Evolutionary conservation across 768 basidiomycete species (phyloP).

Genomic region (Hysterangium stoloniferum): DNA sequence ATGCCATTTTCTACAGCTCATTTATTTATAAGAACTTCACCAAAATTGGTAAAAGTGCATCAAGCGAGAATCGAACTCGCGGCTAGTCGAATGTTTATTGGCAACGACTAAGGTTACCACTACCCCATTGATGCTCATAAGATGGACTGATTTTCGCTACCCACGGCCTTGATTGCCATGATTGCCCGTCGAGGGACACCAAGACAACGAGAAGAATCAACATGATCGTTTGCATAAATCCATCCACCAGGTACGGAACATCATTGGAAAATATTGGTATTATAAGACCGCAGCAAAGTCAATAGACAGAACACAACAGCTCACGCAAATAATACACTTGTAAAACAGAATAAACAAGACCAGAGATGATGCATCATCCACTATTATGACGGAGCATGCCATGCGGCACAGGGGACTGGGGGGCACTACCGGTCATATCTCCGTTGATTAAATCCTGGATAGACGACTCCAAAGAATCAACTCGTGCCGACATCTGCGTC

Average conservation of each 20-base stretch:
- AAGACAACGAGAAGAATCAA: too few relatives aligned
- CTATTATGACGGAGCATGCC: background rate
- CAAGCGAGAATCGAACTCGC: slow-evolving; percentile 8
- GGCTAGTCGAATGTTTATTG: background rate
- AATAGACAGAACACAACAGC: too few relatives aligned
- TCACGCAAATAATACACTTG: too few relatives aligned
- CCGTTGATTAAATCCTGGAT: slow-evolving; percentile 90
- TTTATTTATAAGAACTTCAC: background rate
- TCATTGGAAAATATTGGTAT: too few relatives aligned
- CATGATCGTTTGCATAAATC: too few relatives aligned
- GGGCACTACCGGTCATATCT: slow-evolving; percentile 36
- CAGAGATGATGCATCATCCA: background rate
- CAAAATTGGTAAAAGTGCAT: background rate
- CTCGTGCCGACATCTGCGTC: slow-evolving; percentile 87
- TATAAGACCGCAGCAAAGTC: too few relatives aligned
- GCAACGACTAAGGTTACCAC: slow-evolving; percentile 8
- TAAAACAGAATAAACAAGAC: background rate
- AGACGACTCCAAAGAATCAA: slow-evolving; percentile 81
- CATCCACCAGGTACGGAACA: too few relatives aligned
- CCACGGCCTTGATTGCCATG: too few relatives aligned
- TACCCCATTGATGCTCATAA: slow-evolving; percentile 4
- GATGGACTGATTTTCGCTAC: background rate
- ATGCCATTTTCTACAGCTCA: too few relatives aligned
- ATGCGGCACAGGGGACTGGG: background rate
- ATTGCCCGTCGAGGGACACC: background rate